Evolutionary conservation across 2,329 filamentous ascomycete species (phyloP), one percentile per base, ranked within the genome.

Genomic region (Fusarium sp.): DNA sequence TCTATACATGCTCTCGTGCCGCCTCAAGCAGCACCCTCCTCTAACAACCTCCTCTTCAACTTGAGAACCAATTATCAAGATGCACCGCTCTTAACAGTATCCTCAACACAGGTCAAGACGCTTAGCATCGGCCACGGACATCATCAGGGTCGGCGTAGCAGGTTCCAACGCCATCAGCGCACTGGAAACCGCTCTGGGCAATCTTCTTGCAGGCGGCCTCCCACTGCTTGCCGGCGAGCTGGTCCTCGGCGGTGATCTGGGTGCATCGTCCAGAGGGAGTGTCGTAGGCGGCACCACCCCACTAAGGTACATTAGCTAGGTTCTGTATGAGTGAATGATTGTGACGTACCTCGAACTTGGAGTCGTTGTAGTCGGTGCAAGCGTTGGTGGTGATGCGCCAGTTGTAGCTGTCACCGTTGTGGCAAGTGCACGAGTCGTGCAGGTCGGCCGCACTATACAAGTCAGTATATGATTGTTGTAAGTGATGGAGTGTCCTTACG

Each of bases 211-310:
- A 77, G 3, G 75, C 73, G 6, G 70, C 75, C 63, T 77, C 75
- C 75, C 75, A 77, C 24, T 77, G 29, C 3, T 77, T 68, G n/a
- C 75, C 75, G 1, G 61, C 75, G n/a, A 77, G n/a, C 8, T 69
- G 31, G 2, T 67, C 75, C 6, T 72, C 71, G 1, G 67, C 24
- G 5, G 60, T 14, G 10, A 43, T 56, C 18, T 74, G 66, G 14
- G 33, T 37, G 43, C 75, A 77, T 73, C 71, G 71, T 9, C 75
- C 75, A 39, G 73, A 68, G 2, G 59, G n/a, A n/a, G 41, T 41
- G 45, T 77, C 54, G 4, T 76, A 77, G 6, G 29, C 14, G 10
- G 56, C 66, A n/a, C 71, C 54, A 3, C 75, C 73, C 73, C 71
- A 76, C 75, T 77, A 13, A 18, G 5, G 14, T 10, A 35, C 37